Base-by-base conservation (phyloP, 345 rosid species). In the Gossypium herbaceum region DNA sequence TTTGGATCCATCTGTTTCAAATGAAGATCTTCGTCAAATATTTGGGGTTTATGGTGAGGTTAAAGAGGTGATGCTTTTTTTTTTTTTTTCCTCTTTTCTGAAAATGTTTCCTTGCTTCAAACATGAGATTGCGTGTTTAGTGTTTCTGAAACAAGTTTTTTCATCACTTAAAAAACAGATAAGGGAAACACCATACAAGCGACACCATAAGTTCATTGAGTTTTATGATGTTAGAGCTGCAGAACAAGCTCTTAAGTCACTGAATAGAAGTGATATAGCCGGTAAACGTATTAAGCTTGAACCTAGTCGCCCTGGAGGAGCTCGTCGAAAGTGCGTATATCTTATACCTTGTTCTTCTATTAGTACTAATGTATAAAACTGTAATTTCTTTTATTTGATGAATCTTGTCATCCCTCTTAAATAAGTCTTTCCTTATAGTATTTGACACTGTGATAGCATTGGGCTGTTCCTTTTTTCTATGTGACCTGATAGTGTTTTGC, bases 261-360 rank as follows among this genome's bases (percentile, higher is more conserved):
- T 91, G 71, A 89, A 91, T 83, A 83, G 85, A 78, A 86, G 90
- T 72, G 93, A 89, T 41, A 91, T 91, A 77, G 93, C 92, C 77
- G 96, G 96, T 9, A 91, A 91, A 82, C 91, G 93, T 78, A 89
- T 91, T 73, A 91, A 91, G 83, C 89, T 91, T 72, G 96, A 91
- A 80, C 96, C 89, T 75, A 91, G 96, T 79, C 93, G 96, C 39
- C 96, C 93, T 69, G 96, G 93, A 77, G 96, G 96, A 76, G 89
- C 92, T 71, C 93, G 96, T 65, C 81, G 90, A 68, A 83, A 79
- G 90, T 87, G 58, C 43, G 90, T 82, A 57, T 59, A 75, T 72
- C 56, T 12, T 67, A 47, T 58, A 20, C 72, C 68, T 22, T 22
- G 72, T 77, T 72, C 48, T 54, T 72, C 54, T 71, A 15, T 27